Percentiles rank a stretch among this genome's conserved stretches.
Conservation (phyloP, 2,329 filamentous ascomycete species). For the Emericellopsis cladophorae region DNA sequence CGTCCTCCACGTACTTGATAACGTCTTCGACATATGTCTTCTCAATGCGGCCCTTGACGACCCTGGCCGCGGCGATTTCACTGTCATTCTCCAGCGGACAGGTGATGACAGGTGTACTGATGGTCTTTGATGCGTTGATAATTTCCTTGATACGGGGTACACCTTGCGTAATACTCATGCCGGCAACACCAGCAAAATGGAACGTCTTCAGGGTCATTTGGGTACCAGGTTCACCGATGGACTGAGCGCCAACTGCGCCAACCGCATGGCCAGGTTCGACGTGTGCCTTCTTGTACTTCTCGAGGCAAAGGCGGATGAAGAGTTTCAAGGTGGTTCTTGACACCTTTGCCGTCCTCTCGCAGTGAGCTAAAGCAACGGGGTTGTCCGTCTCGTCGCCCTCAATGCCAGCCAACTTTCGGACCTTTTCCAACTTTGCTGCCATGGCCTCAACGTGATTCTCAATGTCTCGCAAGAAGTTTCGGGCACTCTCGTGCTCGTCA, state of each 20-base stretch:
- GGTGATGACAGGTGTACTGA: slow-evolving; percentile 87
- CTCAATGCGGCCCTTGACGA: slow-evolving; percentile 88
- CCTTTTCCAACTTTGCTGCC: slow-evolving; percentile 46
- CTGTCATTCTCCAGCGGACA: slow-evolving; percentile 70
- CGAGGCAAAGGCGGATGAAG: slow-evolving; percentile 73
- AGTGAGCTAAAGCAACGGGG: slow-evolving; percentile 22
- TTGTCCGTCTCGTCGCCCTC: slow-evolving; percentile 14
- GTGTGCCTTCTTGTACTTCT: slow-evolving; percentile 82
- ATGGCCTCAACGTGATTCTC: slow-evolving; percentile 55
- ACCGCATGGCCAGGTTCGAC: slow-evolving; percentile 94
- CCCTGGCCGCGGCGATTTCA: slow-evolving; percentile 67
- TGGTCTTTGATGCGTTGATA: slow-evolving; percentile 91
- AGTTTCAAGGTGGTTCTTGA: slow-evolving; percentile 58
- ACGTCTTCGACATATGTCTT: slow-evolving; percentile 84
- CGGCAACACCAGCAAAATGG: slow-evolving; percentile 98
- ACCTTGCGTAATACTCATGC: slow-evolving; percentile 99
- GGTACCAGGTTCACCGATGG: slow-evolving; percentile 94
- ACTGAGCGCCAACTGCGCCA: slow-evolving; percentile 91
- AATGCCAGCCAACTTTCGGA: slow-evolving; percentile 38
- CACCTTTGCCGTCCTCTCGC: slow-evolving; percentile 72
- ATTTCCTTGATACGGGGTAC: slow-evolving; percentile 99
- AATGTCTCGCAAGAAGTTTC: slow-evolving; percentile 71
- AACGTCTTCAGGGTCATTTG: slow-evolving; percentile 99
- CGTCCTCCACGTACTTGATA: slow-evolving; percentile 71
- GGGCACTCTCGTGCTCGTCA: slow-evolving; percentile 70